Conservation (phyloP, 1,284 basidiomycete genomes). For the Trichosporon faecale region DNA sequence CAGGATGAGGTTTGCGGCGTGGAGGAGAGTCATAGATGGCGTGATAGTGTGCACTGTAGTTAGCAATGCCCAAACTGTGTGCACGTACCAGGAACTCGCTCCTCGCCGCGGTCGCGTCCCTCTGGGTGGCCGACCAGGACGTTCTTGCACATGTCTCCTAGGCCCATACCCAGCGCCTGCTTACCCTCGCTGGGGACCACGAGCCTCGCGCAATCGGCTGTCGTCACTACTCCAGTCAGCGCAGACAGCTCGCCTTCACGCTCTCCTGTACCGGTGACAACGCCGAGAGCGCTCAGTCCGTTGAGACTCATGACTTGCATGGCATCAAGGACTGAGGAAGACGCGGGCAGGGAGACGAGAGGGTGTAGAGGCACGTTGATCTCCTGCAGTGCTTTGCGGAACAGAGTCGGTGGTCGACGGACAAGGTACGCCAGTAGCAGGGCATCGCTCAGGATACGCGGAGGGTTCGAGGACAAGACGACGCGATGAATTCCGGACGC, state of each 20-base stretch:
- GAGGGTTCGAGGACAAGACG: slow-evolving; percentile 25
- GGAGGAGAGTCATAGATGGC: slow-evolving; percentile 30
- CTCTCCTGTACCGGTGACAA: slow-evolving; percentile 26
- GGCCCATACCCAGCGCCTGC: slow-evolving; percentile 35
- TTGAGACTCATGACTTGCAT: slow-evolving; percentile 44
- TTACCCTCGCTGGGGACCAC: slow-evolving; percentile 43
- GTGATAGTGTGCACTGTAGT: slow-evolving; percentile 40
- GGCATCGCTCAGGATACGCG: slow-evolving; percentile 30
- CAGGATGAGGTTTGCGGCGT: slow-evolving; percentile 40
- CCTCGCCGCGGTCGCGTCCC: slow-evolving; percentile 38
- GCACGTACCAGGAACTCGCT: slow-evolving; percentile 37
- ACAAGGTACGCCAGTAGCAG: slow-evolving; percentile 34
- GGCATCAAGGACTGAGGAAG: slow-evolving; percentile 39
- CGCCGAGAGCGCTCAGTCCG: slow-evolving; percentile 37
- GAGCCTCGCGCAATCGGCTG: slow-evolving; percentile 32
- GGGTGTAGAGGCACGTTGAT: slow-evolving; percentile 34
- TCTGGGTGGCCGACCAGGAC: slow-evolving; percentile 31
- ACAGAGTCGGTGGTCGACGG: slow-evolving; percentile 27
- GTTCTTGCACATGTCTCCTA: slow-evolving; percentile 36
- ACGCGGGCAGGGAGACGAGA: slow-evolving; percentile 34
- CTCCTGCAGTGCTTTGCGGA: slow-evolving; percentile 26
- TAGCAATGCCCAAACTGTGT: background rate
- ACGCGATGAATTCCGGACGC: slow-evolving; percentile 41
- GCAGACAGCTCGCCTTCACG: slow-evolving; percentile 18
- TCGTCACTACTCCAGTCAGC: slow-evolving; percentile 37